A percentile compares a stretch with the other conserved stretches of the same genome.
Conservation (phyloP, 371 early-diverging fungal species). For the Fennellomyces sp. region DNA sequence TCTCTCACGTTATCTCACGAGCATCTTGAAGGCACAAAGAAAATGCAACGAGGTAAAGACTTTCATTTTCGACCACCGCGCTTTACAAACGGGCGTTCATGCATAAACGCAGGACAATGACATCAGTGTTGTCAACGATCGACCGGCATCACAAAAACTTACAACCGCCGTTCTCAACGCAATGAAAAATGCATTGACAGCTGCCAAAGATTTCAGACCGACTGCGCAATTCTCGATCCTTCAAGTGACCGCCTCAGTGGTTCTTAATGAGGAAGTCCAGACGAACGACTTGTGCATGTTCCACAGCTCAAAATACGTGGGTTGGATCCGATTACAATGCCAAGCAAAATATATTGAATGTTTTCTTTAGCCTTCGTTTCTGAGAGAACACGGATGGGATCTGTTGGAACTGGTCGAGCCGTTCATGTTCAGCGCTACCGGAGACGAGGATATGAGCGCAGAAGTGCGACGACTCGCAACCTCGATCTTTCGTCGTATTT, state of each 20-base stretch:
- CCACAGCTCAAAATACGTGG: not conserved
- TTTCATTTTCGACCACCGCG: too few relatives aligned
- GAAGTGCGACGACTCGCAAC: slow-evolving; percentile 6
- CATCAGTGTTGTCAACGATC: not conserved
- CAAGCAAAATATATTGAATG: not conserved
- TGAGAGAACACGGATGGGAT: slow-evolving; percentile 7
- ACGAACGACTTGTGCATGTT: not conserved
- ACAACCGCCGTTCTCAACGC: not conserved
- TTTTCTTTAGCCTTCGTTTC: not conserved
- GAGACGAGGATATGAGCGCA: not conserved
- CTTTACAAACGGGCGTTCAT: not conserved
- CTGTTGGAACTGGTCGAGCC: slow-evolving; percentile 10
- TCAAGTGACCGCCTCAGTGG: not conserved
- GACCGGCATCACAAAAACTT: not conserved
- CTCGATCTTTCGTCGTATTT: slow-evolving; percentile 3
- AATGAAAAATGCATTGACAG: not conserved
- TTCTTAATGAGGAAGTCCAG: not conserved
- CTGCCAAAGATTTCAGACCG: not conserved
- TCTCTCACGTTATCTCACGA: not conserved
- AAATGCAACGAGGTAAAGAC: not conserved
- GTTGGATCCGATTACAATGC: not conserved
- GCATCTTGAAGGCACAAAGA: not conserved
- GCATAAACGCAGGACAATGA: not conserved
- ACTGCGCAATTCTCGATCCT: not conserved
- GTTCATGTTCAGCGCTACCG: slow-evolving; percentile 5